Evolutionary conservation across 768 basidiomycete genomes (phyloP).

Genomic region (Suillus americanus): DNA sequence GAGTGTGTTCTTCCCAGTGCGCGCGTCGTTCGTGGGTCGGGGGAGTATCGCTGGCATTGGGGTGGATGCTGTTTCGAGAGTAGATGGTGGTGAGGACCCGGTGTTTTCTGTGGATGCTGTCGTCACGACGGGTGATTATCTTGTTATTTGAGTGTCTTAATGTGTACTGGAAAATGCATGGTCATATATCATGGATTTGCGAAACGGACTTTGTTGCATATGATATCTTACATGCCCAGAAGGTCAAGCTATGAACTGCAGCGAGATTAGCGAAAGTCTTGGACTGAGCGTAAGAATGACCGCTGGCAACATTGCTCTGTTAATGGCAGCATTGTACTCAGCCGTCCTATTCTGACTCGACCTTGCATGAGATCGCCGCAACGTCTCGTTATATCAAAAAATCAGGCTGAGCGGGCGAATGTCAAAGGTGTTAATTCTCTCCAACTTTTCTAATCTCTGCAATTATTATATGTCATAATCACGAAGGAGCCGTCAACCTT

Average conservation of each 20-base stretch:
- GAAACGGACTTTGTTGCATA: neutral
- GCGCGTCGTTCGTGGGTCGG: constrained; percentile 75
- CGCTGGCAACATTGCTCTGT: neutral
- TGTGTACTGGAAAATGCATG: neutral
- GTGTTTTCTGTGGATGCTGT: constrained; percentile 56
- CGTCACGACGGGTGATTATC: constrained; percentile 55
- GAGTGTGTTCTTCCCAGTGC: constrained; percentile 90
- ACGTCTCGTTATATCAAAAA: neutral
- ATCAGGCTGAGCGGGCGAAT: neutral
- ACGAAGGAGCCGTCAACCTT: too few species aligned
- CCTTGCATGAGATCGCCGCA: too few species aligned
- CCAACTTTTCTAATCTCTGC: too few species aligned
- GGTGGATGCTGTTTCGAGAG: constrained; percentile 56
- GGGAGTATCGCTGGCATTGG: constrained; percentile 80
- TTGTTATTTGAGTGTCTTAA: constrained; percentile 41
- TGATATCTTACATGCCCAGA: neutral
- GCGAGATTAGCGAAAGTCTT: neutral
- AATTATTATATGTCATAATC: too few species aligned
- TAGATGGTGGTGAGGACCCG: constrained; percentile 48
- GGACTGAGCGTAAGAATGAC: neutral
- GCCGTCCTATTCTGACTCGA: too few species aligned
- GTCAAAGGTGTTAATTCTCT: too few species aligned
- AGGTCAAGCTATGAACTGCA: neutral
- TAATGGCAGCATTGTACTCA: neutral
- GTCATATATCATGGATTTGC: neutral